Evolutionary conservation across 345 rosid genomes (phyloP).

Genomic region (Corchorus olitorius): DNA sequence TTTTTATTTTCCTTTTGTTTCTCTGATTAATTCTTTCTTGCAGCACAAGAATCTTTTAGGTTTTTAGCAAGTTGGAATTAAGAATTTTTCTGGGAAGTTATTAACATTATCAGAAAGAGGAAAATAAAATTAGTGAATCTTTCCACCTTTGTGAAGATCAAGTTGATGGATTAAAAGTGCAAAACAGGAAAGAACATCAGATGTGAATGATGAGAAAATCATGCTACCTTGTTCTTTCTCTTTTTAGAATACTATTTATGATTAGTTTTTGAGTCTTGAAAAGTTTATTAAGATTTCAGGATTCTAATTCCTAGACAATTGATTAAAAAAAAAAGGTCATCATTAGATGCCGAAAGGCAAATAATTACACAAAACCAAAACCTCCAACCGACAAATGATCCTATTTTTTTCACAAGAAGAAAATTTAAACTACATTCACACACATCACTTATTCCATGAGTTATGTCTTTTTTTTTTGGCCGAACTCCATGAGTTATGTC

Average conservation of each 20-base stretch:
- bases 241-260: background rate
- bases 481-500: too few species aligned
- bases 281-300: background rate
- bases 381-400: background rate
- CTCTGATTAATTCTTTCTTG: background rate
- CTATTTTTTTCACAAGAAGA: too few species aligned
- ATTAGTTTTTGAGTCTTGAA: background rate
- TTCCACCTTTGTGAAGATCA: background rate
- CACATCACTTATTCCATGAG: background rate
- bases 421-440: background rate
- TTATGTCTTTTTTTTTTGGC: background rate
- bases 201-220: background rate
- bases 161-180: too few species aligned
- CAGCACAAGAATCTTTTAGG: background rate
- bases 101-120: background rate
- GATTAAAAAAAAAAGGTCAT: background rate
- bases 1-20: background rate
- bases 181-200: background rate
- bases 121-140: background rate
- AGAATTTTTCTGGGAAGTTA: background rate
- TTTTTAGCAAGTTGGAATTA: slow-evolving; percentile 2
- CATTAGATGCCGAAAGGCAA: background rate
- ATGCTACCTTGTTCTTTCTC: background rate
- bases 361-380: background rate
- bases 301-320: slow-evolving; percentile 8